A percentile compares a stretch with the other conserved stretches of the same genome.
Evolutionary conservation across 2,329 filamentous ascomycete genomes (phyloP).

Genomic region (Kalaharituber pfeilii): DNA sequence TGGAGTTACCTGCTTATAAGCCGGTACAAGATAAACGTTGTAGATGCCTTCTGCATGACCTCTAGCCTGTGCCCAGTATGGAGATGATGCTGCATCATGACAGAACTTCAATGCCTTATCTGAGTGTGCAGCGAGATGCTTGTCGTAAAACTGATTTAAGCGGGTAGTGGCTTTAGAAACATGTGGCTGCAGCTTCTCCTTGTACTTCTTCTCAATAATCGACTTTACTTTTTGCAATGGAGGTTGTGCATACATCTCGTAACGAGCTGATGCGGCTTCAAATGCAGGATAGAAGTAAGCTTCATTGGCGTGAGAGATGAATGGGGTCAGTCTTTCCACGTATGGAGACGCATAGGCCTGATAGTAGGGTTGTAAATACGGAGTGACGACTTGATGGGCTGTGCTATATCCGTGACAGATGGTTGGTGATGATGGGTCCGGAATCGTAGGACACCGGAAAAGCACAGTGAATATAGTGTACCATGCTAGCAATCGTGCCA

Average conservation of each 20-base stretch:
- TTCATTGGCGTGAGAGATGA: slow-evolving; percentile 44
- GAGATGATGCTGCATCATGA: slow-evolving; percentile 34
- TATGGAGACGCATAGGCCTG: slow-evolving; percentile 49
- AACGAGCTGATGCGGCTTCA: slow-evolving; percentile 42
- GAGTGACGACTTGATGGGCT: slow-evolving; percentile 44
- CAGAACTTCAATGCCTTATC: slow-evolving; percentile 35
- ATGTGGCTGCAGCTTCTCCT: slow-evolving; percentile 13
- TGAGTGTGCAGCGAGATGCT: slow-evolving; percentile 56
- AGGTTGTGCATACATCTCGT: slow-evolving; percentile 62
- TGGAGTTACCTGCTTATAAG: slow-evolving; percentile 56
- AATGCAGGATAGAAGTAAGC: slow-evolving; percentile 35
- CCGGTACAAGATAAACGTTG: slow-evolving; percentile 54
- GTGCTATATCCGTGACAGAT: slow-evolving; percentile 73
- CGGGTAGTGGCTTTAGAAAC: slow-evolving; percentile 11
- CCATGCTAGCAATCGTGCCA: slow-evolving; percentile 72
- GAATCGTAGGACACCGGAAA: slow-evolving; percentile 41
- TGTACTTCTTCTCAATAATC: slow-evolving; percentile 24
- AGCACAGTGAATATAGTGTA: slow-evolving; percentile 65
- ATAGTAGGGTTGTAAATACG: slow-evolving; percentile 68
- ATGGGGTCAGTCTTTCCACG: slow-evolving; percentile 41
- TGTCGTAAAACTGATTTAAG: slow-evolving; percentile 49
- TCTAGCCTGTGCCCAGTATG: slow-evolving; percentile 53
- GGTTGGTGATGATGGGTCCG: slow-evolving; percentile 38
- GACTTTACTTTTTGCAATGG: slow-evolving; percentile 46
- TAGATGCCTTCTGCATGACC: slow-evolving; percentile 50